phyloP scores from a whole-genome alignment of 345 rosid species.

The Acer campestre region DNA sequence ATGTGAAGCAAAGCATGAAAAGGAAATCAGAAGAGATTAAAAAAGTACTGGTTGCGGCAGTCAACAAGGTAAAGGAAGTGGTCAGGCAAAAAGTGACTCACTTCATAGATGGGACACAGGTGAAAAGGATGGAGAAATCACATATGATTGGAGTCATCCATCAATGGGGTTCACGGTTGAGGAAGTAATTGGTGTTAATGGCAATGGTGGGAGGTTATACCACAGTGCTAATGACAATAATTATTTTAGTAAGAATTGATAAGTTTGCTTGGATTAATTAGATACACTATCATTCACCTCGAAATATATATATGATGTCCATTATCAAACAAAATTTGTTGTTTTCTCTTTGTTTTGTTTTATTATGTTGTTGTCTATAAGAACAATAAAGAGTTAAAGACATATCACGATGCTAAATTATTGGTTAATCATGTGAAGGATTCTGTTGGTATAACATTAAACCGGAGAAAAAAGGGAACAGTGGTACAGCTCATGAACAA shows the following conservation, averaged over 20 bases:
- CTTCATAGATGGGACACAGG: neutral
- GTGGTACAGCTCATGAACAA: neutral
- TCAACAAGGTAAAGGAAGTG: neutral
- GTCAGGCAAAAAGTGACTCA: neutral
- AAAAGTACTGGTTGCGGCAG: neutral
- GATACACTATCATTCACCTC: neutral
- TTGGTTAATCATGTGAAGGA: neutral
- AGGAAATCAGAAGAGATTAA: neutral
- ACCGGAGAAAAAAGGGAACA: neutral
- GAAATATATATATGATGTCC: neutral
- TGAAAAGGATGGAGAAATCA: neutral
- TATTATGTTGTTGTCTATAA: neutral
- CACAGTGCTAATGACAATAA: neutral
- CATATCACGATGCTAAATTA: neutral
- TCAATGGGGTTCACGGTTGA: neutral
- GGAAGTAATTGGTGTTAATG: neutral
- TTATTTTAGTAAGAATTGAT: neutral
- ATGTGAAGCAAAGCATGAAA: neutral
- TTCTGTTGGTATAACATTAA: neutral
- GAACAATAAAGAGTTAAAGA: neutral
- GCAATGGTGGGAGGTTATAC: neutral
- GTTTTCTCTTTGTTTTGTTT: neutral
- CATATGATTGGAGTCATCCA: neutral
- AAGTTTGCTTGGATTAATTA: neutral
- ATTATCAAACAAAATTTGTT: neutral